These are phyloP conservation scores for Wickerhamiella cacticola DNA, from an alignment of 805 yeast genomes.

Conservation along the genomic window DNA sequence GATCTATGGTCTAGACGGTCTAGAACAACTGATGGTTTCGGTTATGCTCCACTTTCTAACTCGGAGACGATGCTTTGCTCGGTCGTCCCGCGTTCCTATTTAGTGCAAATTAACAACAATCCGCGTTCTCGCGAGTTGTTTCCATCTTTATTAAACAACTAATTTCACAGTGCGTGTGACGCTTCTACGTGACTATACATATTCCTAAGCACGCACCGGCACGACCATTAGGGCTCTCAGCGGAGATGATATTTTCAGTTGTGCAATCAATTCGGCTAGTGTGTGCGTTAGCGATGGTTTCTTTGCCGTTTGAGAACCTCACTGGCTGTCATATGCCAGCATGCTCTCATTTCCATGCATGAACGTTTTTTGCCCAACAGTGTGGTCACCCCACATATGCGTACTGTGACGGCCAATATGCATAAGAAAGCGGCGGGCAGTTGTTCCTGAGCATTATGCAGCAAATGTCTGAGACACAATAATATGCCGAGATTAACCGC, in stretches of 20 bases:
- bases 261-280: neutral
- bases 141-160: too few relatives aligned
- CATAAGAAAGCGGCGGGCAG: neutral
- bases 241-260: neutral
- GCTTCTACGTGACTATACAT: neutral
- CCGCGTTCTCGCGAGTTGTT: too few relatives aligned
- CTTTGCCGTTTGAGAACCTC: neutral
- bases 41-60: slow-evolving; percentile 1
- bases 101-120: too few relatives aligned
- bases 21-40: neutral
- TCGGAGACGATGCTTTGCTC: neutral
- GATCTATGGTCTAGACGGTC: slow-evolving; percentile 2
- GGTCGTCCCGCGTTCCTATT: neutral
- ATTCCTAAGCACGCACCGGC: neutral
- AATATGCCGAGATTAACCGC: neutral
- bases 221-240: neutral
- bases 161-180: neutral
- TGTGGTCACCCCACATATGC: slow-evolving; percentile 2
- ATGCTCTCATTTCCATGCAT: neutral
- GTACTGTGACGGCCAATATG: neutral
- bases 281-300: too few relatives aligned
- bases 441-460: slow-evolving; percentile 1
- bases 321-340: neutral
- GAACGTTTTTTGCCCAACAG: slow-evolving; percentile 1
- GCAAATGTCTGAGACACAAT: neutral